These are phyloP conservation scores for Xerocomus potaroensis DNA, from an alignment of 768 basidiomycete species.

Conservation along the genomic window DNA sequence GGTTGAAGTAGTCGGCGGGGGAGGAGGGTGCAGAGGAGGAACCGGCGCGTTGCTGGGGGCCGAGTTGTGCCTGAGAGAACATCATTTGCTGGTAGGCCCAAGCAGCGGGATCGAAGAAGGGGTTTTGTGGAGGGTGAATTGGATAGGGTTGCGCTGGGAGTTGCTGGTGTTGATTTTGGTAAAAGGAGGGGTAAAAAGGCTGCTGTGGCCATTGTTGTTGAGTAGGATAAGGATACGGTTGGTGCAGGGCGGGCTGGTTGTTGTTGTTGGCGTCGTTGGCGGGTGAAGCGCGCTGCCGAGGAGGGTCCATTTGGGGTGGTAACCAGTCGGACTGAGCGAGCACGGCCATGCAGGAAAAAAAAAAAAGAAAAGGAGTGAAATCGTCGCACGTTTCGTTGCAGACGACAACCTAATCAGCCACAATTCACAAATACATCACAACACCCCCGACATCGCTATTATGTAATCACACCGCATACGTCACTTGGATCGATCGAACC, in stretches of 20 bases:
- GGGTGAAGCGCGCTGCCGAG: constrained; percentile 60
- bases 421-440: constrained; percentile 13
- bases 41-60: constrained; percentile 40
- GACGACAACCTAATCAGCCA: constrained; percentile 11
- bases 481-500: constrained; percentile 36
- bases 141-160: constrained; percentile 47
- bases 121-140: constrained; percentile 43
- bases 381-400: constrained; percentile 27
- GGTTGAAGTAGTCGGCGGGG: constrained; percentile 54
- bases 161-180: constrained; percentile 66
- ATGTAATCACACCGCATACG: constrained; percentile 25
- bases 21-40: constrained; percentile 36
- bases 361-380: neutral
- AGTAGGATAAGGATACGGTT: constrained; percentile 69
- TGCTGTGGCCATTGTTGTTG: too few relatives aligned
- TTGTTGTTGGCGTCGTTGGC: constrained; percentile 43
- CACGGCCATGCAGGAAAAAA: constrained; percentile 60
- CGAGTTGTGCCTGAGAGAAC: constrained; percentile 55
- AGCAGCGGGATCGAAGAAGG: constrained; percentile 72
- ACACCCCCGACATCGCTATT: constrained; percentile 9
- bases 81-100: constrained; percentile 95
- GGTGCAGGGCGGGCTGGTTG: constrained; percentile 23
- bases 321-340: constrained; percentile 76
- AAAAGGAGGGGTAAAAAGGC: constrained; percentile 76
- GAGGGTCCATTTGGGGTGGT: constrained; percentile 58